These are phyloP conservation scores for Penicillium steckii DNA, from an alignment of 495 filamentous ascomycete species.

Conservation along the genomic window DNA sequence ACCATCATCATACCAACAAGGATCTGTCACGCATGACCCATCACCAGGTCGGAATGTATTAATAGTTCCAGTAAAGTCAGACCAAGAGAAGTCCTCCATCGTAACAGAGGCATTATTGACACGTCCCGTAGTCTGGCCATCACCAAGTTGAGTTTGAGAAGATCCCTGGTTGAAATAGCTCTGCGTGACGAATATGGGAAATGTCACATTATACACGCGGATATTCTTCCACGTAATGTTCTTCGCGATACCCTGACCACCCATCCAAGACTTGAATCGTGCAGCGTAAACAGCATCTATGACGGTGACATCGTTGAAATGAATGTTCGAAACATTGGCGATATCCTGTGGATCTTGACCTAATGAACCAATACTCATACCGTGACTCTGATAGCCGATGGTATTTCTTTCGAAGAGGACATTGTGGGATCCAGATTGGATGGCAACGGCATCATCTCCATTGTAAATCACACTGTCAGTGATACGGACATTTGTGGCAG, in stretches of 20 bases:
- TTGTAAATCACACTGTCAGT: slow-evolving; percentile 41
- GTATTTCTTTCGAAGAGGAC: slow-evolving; percentile 34
- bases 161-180: slow-evolving; percentile 37
- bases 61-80: slow-evolving; percentile 39
- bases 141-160: slow-evolving; percentile 19
- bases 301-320: slow-evolving; percentile 39
- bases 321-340: slow-evolving; percentile 38
- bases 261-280: slow-evolving; percentile 43
- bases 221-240: slow-evolving; percentile 46
- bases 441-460: slow-evolving; percentile 43
- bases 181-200: slow-evolving; percentile 46
- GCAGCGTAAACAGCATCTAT: slow-evolving; percentile 39
- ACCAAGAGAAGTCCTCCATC: slow-evolving; percentile 41
- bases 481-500: slow-evolving; percentile 34
- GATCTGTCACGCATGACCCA: slow-evolving; percentile 38
- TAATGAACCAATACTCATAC: slow-evolving; percentile 43
- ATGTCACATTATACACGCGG: slow-evolving; percentile 42
- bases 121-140: slow-evolving; percentile 15
- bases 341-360: slow-evolving; percentile 29
- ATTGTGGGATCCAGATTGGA: slow-evolving; percentile 34
- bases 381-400: slow-evolving; percentile 42
- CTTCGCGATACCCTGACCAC: slow-evolving; percentile 38
- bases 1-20: slow-evolving; percentile 41
- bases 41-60: slow-evolving; percentile 39
- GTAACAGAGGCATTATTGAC: slow-evolving; percentile 29